phyloP scores from a whole-genome alignment of 1,284 basidiomycete genomes.

The Ustilago esculenta region DNA sequence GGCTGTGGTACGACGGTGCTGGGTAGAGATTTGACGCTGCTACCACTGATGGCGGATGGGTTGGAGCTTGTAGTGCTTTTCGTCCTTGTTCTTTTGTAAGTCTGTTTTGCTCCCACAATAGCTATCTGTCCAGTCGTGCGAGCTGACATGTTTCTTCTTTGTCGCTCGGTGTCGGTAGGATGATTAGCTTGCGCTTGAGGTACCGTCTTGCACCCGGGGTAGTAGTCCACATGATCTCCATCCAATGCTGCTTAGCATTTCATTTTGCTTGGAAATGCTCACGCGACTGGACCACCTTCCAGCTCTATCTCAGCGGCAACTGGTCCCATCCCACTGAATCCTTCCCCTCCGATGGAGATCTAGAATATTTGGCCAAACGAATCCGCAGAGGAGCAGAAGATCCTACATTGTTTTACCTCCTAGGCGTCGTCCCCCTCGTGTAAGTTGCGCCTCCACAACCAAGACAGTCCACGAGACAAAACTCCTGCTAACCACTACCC shows the following conservation, averaged over 20 bases:
- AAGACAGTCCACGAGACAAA: too few species aligned
- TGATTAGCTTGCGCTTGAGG: constrained; percentile 13
- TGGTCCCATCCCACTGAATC: constrained; percentile 5
- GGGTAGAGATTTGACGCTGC: constrained; percentile 26
- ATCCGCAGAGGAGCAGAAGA: constrained; percentile 19
- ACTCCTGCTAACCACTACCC: too few species aligned
- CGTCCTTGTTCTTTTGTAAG: constrained; percentile 27
- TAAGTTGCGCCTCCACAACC: constrained; percentile 20
- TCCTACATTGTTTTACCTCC: constrained; percentile 24
- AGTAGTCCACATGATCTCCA: constrained; percentile 16
- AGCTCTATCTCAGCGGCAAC: constrained; percentile 21
- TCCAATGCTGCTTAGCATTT: constrained; percentile 17
- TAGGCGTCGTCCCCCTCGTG: constrained; percentile 34
- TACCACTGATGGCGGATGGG: constrained; percentile 31
- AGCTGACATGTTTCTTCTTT: background rate
- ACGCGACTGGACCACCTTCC: constrained; percentile 29
- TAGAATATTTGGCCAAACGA: constrained; percentile 8
- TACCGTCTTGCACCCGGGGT: constrained; percentile 13
- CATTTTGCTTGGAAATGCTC: constrained; percentile 38
- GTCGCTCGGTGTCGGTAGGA: too few species aligned
- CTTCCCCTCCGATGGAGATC: background rate
- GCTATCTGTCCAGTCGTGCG: too few species aligned
- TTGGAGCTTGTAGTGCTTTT: constrained; percentile 18
- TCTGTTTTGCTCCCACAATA: background rate
- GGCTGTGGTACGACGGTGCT: constrained; percentile 18